Evolutionary conservation across 352 stramenopile species (phyloP).

Genomic region (Pilasporangium apinafurcum): DNA sequence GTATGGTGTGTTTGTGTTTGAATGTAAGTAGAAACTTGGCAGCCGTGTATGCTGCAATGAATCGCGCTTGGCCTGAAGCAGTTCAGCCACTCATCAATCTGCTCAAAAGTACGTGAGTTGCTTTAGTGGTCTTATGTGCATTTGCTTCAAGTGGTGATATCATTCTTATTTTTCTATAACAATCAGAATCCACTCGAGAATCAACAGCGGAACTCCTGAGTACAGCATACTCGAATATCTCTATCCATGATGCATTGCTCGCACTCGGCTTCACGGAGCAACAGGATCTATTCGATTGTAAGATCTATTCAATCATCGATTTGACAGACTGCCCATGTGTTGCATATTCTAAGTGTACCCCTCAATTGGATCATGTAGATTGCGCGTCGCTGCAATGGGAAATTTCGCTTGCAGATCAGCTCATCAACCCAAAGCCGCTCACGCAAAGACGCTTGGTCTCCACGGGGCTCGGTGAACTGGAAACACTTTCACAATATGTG

Average conservation of each 20-base stretch:
- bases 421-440: slow-evolving; percentile 44
- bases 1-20: neutral
- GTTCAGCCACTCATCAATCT: slow-evolving; percentile 31
- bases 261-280: slow-evolving; percentile 47
- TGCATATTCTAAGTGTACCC: slow-evolving; percentile 1
- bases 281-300: slow-evolving; percentile 38
- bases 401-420: slow-evolving; percentile 18
- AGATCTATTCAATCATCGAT: neutral
- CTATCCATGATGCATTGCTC: slow-evolving; percentile 26
- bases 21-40: slow-evolving; percentile 31
- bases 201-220: slow-evolving; percentile 43
- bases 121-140: neutral
- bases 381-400: slow-evolving; percentile 43
- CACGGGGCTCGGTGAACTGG: slow-evolving; percentile 47
- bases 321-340: neutral
- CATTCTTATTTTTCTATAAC: neutral
- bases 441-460: slow-evolving; percentile 10
- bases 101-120: slow-evolving; percentile 34
- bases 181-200: slow-evolving; percentile 43
- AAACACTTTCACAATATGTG: slow-evolving; percentile 58
- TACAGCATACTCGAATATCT: slow-evolving; percentile 56
- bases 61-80: slow-evolving; percentile 32
- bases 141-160: neutral
- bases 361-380: slow-evolving; percentile 17
- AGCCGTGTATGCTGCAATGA: slow-evolving; percentile 47